Percentiles rank a stretch among this genome's conserved stretches.
Evolutionary conservation across 306 rosid genomes (phyloP).

Genomic region (apple (Malus domestica)): ASM211411v1 NC_041798.1:41341001-41341500

Average conservation of each 20-base stretch:
- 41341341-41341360: neutral
- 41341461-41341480: no score
- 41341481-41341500: no score
- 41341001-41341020: neutral
- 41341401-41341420: neutral
- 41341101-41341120: neutral
- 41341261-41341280: no score
- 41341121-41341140: neutral
- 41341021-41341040: neutral
- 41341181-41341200: no score
- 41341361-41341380: neutral
- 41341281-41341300: no score
- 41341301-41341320: no score
- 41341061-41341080: neutral
- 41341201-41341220: no score
- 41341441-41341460: no score
- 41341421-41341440: neutral
- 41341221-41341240: no score
- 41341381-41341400: neutral
- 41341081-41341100: neutral
- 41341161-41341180: no score
- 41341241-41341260: no score
- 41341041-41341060: constrained; percentile 7
- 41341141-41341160: neutral
- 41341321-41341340: no score